Evolutionary conservation across 1,284 basidiomycete species (phyloP), one percentile per base, ranked within the genome.

Genomic region (Earliella scabrosa): DNA sequence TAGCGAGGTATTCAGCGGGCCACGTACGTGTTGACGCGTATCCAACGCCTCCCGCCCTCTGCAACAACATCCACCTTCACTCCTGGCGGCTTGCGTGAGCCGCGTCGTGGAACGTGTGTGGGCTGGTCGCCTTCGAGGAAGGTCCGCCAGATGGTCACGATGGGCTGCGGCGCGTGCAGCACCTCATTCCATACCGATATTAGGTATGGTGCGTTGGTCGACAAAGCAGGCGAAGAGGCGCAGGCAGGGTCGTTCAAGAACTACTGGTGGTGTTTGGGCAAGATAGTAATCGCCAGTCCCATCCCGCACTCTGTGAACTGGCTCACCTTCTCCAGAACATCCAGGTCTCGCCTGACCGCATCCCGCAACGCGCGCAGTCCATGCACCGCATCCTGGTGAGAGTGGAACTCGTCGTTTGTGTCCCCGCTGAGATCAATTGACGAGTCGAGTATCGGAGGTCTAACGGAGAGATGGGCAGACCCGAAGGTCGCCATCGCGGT

Each of bases 61-160:
- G 88, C 86, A 23, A 94, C 85, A 5, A 94, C 79, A 67, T 95
- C 93, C 0, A 94, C 85, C 63, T 90, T 92, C n/a, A 83, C 78
- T 1, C 77, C 77, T 6, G 75, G 67, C n/a, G 73, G 61, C 61
- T 73, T 77, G 47, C 67, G 66, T 0, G 66, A 57, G 10, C 68
- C 66, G 6, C 68, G 59, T 27, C 58, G 61, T 1, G 61, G 44
- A 38, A 68, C 52, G 41, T 63, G 56, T 65, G 44, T 29, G 61
- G 58, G 50, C 23, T 56, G 51, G 7, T 60, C 59, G 18, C 14
- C 59, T 24, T 71, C 68, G 29, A 49, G 51, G 54, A 85, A 85
- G 27, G 79, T 75, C 56, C 81, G 82, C 68, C 85, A 85, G 24
- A 94, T 74, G 0, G 82, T 80, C 0, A 82, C 72, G 11, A 91